Base-by-base conservation (phyloP, 768 basidiomycete species). In the Clavulina sp. region DNA sequence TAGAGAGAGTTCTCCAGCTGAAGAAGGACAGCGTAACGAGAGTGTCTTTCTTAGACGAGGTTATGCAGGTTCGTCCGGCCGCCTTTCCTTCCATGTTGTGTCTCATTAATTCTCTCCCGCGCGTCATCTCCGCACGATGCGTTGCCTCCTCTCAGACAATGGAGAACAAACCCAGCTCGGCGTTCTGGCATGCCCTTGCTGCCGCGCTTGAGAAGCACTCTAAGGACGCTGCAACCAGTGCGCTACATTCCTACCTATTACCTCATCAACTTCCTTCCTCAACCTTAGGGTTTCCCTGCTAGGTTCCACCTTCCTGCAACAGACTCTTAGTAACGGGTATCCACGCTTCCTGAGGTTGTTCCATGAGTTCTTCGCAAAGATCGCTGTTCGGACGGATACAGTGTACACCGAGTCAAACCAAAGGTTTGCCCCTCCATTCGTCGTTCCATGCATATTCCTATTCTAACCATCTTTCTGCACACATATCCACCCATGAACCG, bases 291-390 rank as follows among this genome's bases (percentile, higher is more conserved):
- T 32, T 5, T 40, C n/a, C 7, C 4, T 21, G 18, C n/a, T 56
- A 95, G 89, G 73, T 18, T 96, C 93, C 0, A 74, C 77, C 0
- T 97, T 97, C 64, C 65, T 96, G 7, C 91, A 96, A 58, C 89
- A 92, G 59, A 85, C 86, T 3, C 68, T 99, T 36, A 80, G 81
- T 57, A 70, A 77, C 2, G 84, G 85, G 18, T 97, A 97, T 65
- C 88, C 92, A 2, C 76, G 77, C 47, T 70, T 99, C 2, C 64
- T 99, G 5, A 76, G 95, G 6, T 73, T 96, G 2, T 92, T 99
- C 66, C 95, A 99, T 51, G 89, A 91, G 36, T 95, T 99, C 67
- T 99, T 99, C 62, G 78, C 83, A 29, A 91, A 91, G 63, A 88
- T 97, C 49, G 80, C 88, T 2, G 83, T 93, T 7, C 86, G 96